Evolutionary conservation across 306 rosid species (phyloP).

Genomic region (Vachellia pachyceras): DNA sequence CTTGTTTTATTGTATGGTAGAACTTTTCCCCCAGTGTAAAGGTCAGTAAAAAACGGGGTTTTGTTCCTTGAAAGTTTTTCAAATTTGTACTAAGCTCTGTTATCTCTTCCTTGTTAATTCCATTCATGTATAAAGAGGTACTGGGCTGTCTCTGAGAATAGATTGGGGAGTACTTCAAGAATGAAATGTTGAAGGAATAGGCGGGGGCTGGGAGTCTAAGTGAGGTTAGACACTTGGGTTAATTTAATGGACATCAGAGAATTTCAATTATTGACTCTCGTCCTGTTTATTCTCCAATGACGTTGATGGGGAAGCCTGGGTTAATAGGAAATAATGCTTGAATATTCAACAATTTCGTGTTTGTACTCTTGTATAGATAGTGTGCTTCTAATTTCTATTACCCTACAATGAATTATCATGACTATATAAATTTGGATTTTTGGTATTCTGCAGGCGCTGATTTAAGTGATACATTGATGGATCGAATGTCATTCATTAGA

Average conservation of each 20-base stretch:
- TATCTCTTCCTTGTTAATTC: too few species aligned
- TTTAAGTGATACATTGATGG: conserved; percentile 96
- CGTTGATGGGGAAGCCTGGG: neutral
- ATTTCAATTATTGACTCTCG: neutral
- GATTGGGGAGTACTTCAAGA: neutral
- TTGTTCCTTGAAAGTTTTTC: neutral
- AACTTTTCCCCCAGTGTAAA: too few species aligned
- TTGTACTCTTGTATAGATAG: neutral
- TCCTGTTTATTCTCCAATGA: neutral
- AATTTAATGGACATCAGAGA: neutral
- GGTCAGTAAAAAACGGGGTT: neutral
- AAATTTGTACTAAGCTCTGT: neutral
- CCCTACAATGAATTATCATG: neutral
- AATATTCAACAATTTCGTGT: neutral
- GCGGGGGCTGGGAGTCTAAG: neutral
- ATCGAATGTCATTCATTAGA: conserved; percentile 62
- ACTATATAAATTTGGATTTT: neutral
- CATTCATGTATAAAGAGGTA: neutral
- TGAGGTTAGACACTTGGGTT: neutral
- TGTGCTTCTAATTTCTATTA: conserved; percentile 2
- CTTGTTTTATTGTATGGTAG: neutral
- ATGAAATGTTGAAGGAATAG: neutral
- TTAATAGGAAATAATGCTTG: neutral
- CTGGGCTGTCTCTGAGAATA: neutral
- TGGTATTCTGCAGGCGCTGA: conserved; percentile 65